Conservation (phyloP, 2,329 filamentous ascomycete species). For the Dactylonectria estremocensis region DNA sequence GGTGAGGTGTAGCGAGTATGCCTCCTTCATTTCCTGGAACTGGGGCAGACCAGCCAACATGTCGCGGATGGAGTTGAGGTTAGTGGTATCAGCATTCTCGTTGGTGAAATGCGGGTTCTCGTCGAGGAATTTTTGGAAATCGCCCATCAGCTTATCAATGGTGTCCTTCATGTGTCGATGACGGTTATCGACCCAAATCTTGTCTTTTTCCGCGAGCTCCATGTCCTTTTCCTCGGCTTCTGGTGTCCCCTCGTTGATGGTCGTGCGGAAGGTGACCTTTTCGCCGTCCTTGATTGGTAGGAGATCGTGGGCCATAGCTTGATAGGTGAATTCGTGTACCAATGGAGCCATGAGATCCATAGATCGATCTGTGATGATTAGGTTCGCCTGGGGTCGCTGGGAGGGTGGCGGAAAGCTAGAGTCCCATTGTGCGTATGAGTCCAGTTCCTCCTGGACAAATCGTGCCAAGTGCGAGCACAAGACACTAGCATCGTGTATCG, state of each 20-base stretch:
- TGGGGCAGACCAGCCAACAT: slow-evolving; percentile 96
- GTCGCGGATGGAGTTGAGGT: slow-evolving; percentile 92
- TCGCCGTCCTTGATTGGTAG: slow-evolving; percentile 90
- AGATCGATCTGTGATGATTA: slow-evolving; percentile 91
- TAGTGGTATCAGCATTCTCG: slow-evolving; percentile 77
- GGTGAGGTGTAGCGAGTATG: slow-evolving; percentile 92
- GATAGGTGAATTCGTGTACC: slow-evolving; percentile 97
- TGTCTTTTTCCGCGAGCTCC: slow-evolving; percentile 91
- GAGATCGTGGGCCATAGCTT: slow-evolving; percentile 97
- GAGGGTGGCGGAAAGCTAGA: slow-evolving; percentile 87
- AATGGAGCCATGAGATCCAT: slow-evolving; percentile 93
- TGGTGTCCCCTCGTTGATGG: slow-evolving; percentile 80
- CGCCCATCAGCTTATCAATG: slow-evolving; percentile 91
- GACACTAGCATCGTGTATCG: slow-evolving; percentile 89
- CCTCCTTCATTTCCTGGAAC: slow-evolving; percentile 95
- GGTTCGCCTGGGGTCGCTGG: slow-evolving; percentile 82
- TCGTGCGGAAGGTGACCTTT: slow-evolving; percentile 87
- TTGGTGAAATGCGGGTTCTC: slow-evolving; percentile 95
- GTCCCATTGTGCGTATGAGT: slow-evolving; percentile 89
- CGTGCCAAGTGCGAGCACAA: slow-evolving; percentile 89
- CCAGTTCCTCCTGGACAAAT: slow-evolving; percentile 92
- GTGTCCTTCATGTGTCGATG: slow-evolving; percentile 99
- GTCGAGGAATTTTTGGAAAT: slow-evolving; percentile 92
- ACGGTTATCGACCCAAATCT: slow-evolving; percentile 94
- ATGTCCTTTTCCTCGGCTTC: slow-evolving; percentile 89